Percentiles rank a stretch among this genome's conserved stretches.
phyloP scores from a whole-genome alignment of 768 basidiomycete species.

The Mycena galopus region DNA sequence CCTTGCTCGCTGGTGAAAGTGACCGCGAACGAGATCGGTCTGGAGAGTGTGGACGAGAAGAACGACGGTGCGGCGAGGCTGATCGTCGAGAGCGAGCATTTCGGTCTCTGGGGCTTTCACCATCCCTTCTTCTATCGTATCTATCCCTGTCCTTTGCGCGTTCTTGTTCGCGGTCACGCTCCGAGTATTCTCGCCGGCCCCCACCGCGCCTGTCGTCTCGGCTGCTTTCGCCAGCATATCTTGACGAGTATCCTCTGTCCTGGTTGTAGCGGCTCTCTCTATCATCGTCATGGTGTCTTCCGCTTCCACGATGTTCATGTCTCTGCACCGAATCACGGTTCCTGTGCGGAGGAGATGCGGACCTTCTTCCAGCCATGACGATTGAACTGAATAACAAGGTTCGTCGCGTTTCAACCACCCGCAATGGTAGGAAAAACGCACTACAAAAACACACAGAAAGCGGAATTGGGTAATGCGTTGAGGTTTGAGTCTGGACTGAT shows the following conservation, averaged over 20 bases:
- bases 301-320: conserved; percentile 28
- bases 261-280: conserved; percentile 9
- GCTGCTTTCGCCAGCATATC: not conserved
- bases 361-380: conserved; percentile 27
- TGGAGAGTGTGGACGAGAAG: conserved; percentile 53
- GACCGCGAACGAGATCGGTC: conserved; percentile 60
- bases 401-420: not conserved
- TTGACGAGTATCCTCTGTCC: conserved; percentile 24
- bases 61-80: conserved; percentile 69
- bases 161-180: conserved; percentile 58
- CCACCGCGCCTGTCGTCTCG: conserved; percentile 33
- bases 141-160: conserved; percentile 59
- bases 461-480: too few relatives aligned
- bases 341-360: conserved; percentile 30
- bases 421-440: not conserved
- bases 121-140: conserved; percentile 45
- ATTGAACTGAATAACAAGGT: not conserved
- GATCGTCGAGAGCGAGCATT: conserved; percentile 63
- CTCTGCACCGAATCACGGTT: conserved; percentile 20
- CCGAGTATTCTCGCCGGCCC: conserved; percentile 45
- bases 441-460: not conserved
- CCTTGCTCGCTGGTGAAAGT: conserved; percentile 65
- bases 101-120: conserved; percentile 46
- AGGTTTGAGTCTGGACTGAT: too few relatives aligned
- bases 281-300: conserved; percentile 30